Conservation (phyloP, 371 early-diverging fungal genomes). For the Apophysomyces variabilis region DNA sequence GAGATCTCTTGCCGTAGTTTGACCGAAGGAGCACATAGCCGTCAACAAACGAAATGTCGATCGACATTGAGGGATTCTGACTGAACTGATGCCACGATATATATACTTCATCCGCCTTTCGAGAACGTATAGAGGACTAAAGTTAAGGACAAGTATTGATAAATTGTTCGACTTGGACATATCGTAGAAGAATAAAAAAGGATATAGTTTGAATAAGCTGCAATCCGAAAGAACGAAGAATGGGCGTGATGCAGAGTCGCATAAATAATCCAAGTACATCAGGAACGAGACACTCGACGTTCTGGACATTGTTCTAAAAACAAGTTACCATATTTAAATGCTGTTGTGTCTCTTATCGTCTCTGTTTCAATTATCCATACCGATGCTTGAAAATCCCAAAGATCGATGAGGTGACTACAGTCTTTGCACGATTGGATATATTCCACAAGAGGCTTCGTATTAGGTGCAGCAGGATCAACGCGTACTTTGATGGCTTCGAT, state of each 20-base stretch:
- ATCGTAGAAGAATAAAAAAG: neutral
- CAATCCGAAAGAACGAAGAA: slow-evolving; percentile 49
- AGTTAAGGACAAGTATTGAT: slow-evolving; percentile 1
- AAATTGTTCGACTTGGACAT: neutral
- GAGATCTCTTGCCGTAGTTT: slow-evolving; percentile 41
- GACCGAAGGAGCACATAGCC: slow-evolving; percentile 45
- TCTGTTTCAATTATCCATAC: slow-evolving; percentile 19
- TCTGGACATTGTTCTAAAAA: slow-evolving; percentile 40
- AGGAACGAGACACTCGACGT: slow-evolving; percentile 48
- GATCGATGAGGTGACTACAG: slow-evolving; percentile 34
- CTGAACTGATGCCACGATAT: slow-evolving; percentile 83
- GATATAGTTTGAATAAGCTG: slow-evolving; percentile 39
- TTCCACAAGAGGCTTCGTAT: slow-evolving; percentile 50
- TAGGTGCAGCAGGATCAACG: slow-evolving; percentile 48
- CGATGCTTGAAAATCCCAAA: slow-evolving; percentile 52
- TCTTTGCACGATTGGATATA: slow-evolving; percentile 48
- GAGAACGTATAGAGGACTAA: slow-evolving; percentile 19
- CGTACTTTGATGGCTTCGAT: slow-evolving; percentile 34
- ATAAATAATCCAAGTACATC: slow-evolving; percentile 50
- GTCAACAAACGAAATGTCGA: slow-evolving; percentile 44
- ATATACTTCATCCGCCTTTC: slow-evolving; percentile 76
- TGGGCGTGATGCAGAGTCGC: slow-evolving; percentile 45
- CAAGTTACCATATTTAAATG: neutral
- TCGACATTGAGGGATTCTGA: slow-evolving; percentile 51
- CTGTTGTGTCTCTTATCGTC: neutral